Conservation (phyloP, 805 yeast species). For the Saccharomycopsis sp. region DNA sequence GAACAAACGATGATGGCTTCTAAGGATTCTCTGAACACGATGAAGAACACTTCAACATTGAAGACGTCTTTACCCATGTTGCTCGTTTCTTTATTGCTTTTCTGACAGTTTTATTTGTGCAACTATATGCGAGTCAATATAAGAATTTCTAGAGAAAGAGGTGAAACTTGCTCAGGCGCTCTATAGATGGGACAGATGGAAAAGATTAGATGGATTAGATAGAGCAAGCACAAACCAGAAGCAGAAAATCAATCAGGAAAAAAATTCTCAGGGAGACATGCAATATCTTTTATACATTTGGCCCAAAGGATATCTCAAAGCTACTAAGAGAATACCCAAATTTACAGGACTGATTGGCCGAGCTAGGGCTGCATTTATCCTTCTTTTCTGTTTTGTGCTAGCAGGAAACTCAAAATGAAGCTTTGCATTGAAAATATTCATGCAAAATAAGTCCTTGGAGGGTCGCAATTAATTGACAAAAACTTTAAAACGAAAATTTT, state of each 20-base stretch:
- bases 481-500: not conserved
- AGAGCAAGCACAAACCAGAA: not conserved
- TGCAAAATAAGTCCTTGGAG: not conserved
- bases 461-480: not conserved
- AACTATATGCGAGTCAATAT: not conserved
- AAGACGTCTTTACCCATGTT: constrained; percentile 17
- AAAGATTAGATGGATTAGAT: not conserved
- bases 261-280: not conserved
- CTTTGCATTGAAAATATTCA: not conserved
- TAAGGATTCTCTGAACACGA: constrained; percentile 86
- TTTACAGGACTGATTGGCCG: not conserved
- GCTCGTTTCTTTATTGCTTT: not conserved
- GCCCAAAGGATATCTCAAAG: not conserved
- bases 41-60: constrained; percentile 57
- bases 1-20: constrained; percentile 92
- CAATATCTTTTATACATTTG: not conserved
- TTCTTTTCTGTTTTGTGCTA: too few relatives aligned
- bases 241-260: not conserved
- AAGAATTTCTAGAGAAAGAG: not conserved
- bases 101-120: not conserved
- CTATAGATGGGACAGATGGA: not conserved
- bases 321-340: not conserved
- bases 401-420: not conserved
- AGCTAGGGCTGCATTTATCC: not conserved
- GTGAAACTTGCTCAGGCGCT: not conserved